Base-by-base conservation (phyloP, 306 rosid species). In the Prunus kanzakura region DNA sequence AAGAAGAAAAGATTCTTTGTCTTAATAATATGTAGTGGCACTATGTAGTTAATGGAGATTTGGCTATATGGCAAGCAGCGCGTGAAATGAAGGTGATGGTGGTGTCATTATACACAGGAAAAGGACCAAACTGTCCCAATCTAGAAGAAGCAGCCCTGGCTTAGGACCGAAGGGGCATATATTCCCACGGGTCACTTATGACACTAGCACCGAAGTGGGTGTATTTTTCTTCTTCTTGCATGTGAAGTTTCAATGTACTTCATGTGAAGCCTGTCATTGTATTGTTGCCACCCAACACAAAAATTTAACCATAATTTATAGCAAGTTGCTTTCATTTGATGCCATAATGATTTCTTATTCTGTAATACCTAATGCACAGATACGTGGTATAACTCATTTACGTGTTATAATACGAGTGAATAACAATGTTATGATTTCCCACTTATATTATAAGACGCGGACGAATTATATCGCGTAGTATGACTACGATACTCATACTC, bases 181-280 rank as follows among this genome's bases (percentile, higher is more conserved):
- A 58, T 77, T 67, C 76, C 54, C 85, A 82, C 82, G 76, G 82
- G 62, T 19, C 14, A 8, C 72, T 78, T 54, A 46, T 14, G 20
- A 51, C 49, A 8, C 38, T 27, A 52, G 10, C 8, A 19, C 18
- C 38, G 27, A 52, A 22, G 11, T 72, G n/a, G 55, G 55, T 22
- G 25, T 11, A 14, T 13, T 45, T 32, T 30, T 51, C 0, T 2
- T 29, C 16, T 57, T 32, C 25, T 38, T 22, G 13, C 73, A 25
- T 78, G 79, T 78, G 79, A 82, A 46, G 49, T 38, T 38, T 8
- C n/a, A 56, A 25, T 38, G 51, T 45, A 56, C 46, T 66, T 47
- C 20, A 43, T 72, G 78, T 66, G 68, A 73, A n/a, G 14, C 9
- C 25, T 72, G 63, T 73, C 79, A 54, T 58, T 63, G 14, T 50